Evolutionary conservation across 2,329 filamentous ascomycete genomes (phyloP), one percentile per base, ranked within the genome.

Genomic region (Claviceps pazoutovae): DNA sequence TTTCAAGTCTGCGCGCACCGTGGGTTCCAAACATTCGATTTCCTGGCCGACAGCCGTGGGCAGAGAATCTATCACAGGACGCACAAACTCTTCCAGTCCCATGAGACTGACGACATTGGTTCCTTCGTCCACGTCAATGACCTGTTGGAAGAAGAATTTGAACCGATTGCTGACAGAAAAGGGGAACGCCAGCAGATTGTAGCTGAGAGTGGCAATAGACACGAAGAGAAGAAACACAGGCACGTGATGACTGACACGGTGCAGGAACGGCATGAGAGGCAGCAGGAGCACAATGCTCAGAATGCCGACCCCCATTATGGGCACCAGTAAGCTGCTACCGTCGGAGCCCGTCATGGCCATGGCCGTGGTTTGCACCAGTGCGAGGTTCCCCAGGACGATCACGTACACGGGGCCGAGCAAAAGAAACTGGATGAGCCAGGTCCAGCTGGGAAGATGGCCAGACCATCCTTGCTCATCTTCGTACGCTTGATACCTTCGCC

Each of bases 91-190:
- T 56, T 80, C 73, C 2, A 88, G 64, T 0, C 88, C 89, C 0
- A 74, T 76, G 8, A 95, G 71, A 37, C 79, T 80, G 42, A 90
- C 85, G 2, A 70, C 72, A 57, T 88, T 88, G 14, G 74, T 70
- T n/a, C 83, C 82, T 4, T 75, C 79, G 57, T 87, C 85, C 9
- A 95, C 76, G 57, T 95, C 79, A 47, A 96, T 73, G 9, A 79
- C 78, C 64, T 98, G 90, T 48, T 86, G 73, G 65, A 97, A 96
- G 66, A 83, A 94, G 47, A 91, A 75, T 67, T 97, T 97, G 66
- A 95, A 80, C 39, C 88, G 79, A 63, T 83, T 86, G 54, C 81
- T 76, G 21, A 78, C 70, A 0, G 88, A 93, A 68, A 97, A 97
- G 0, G 93, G 93, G 66, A 95, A 96, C 1, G 86, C 87, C 2